Evolutionary conservation across 441 rosid species (phyloP), one percentile per base, ranked within the genome.

Genomic region (Croton laevigatus): DNA sequence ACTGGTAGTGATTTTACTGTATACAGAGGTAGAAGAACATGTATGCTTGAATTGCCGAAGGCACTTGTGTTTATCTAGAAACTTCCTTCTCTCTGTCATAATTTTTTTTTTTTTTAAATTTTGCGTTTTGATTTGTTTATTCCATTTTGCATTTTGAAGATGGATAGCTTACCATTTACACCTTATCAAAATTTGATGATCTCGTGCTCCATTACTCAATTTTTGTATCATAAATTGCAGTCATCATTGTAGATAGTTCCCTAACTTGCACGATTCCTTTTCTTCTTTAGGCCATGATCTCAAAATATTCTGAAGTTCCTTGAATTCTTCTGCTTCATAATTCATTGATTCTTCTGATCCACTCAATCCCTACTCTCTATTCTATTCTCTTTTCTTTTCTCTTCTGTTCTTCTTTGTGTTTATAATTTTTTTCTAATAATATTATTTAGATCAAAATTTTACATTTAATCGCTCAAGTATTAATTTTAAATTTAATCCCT

Each of bases 181-280:
- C 34, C 36, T 23, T 11, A 23, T 55, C 34, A 3, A 23, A 22
- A 55, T 0, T 23, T 0, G 1, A 12, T 58, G 40, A 32, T 27
- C 61, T 32, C 13, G 13, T 27, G 37, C 14, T 58, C 16, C 36
- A 55, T 10, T 55, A 55, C 32, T 55, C 36, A 23, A 16, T 49
- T 49, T 49, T 6, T 49, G 17, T 58, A 58, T 13, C 0, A 5
- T 58, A 13, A 27, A 27, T 4, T 32, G 34, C 62, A 20, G 6
- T 32, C 32, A 59, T 32, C 17, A 13, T 53, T n/a, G 37, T 20
- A 62, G n/a, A 42, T 52, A 62, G 20, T 42, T 42, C 4, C 57
- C 52, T 42, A 38, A 62, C 52, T 62, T 65, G 57, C 40, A 48
- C 55, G 68, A 27, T 65, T 65, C 68, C 3, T 65, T 42, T 48